A percentile compares a stretch with the other conserved stretches of the same genome.
Evolutionary conservation across 1,139 yeast genomes (phyloP).

Genomic region (Kodamaea plutei): DNA sequence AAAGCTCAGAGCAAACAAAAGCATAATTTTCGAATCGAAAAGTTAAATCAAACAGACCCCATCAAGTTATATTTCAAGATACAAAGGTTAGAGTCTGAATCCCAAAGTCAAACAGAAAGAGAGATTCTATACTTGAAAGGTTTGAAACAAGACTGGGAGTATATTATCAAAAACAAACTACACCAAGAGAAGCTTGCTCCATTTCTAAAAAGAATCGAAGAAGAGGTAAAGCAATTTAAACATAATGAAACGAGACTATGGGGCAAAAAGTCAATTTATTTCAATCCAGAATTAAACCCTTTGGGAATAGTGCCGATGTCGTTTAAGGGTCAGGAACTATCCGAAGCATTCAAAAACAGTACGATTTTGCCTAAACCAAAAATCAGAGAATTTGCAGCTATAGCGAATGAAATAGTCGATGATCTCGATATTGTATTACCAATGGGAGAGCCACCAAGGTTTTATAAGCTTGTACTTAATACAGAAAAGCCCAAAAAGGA

Average conservation of each 20-base stretch:
- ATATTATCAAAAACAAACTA: slow-evolving; percentile 31
- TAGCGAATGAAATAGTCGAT: not conserved
- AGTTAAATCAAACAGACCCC: slow-evolving; percentile 30
- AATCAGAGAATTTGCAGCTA: not conserved
- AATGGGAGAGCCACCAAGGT: slow-evolving; percentile 35
- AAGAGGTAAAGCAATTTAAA: slow-evolving; percentile 13
- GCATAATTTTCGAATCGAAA: slow-evolving; percentile 23
- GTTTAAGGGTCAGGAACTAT: not conserved
- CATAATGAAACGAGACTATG: slow-evolving; percentile 27
- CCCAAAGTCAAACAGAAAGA: slow-evolving; percentile 17
- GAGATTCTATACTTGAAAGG: slow-evolving; percentile 22
- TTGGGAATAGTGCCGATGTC: slow-evolving; percentile 38
- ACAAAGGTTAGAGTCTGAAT: slow-evolving; percentile 18
- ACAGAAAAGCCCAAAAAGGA: slow-evolving; percentile 15
- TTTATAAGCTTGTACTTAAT: slow-evolving; percentile 38
- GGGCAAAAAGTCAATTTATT: slow-evolving; percentile 39
- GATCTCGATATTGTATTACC: slow-evolving; percentile 28
- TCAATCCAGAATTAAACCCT: slow-evolving; percentile 46
- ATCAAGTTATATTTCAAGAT: slow-evolving; percentile 28
- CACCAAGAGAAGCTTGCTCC: slow-evolving; percentile 28
- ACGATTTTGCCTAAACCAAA: slow-evolving; percentile 19
- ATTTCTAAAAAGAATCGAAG: slow-evolving; percentile 18
- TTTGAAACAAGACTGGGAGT: slow-evolving; percentile 39
- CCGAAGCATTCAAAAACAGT: slow-evolving; percentile 21
- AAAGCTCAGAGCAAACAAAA: slow-evolving; percentile 40